Evolutionary conservation across 129 eudicot species (phyloP), one percentile per base, ranked within the genome.

Genomic region (Artemisia argyi): DNA sequence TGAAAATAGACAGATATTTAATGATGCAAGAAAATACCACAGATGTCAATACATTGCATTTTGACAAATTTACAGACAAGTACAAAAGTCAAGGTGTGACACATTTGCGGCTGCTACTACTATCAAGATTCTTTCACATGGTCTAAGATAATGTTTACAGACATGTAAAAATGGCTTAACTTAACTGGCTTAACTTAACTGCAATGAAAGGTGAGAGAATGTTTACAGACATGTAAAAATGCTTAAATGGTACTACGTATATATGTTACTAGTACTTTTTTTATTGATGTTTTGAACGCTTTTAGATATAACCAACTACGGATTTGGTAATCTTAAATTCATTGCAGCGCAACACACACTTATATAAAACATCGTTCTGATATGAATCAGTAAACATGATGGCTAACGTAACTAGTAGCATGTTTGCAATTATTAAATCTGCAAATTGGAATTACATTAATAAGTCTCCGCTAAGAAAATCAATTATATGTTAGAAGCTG

Each of bases 71-170:
- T 68, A 30, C 0, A 10, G 44, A 39, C 44, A 28, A 28, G 3
- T 4, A 3, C 30, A 28, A 20, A 20, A 20, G 22, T 20, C 22
- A 20, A 20, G 30, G 3, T 4, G 3, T 3, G 30, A 10, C 16
- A 61, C 49, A n/a, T 30, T 14, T 16, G 71, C 15, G 35, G 63
- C n/a, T 46, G 2, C 56, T 17, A 46, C 3, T 35, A 63, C 24
- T n/a, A 30, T 11, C 51, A 63, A 63, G 67, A 11, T 35, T 65
- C 46, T 49, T 67, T 67, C 22, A 67, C 20, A 64, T 39, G 26
- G 51, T 64, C 11, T 12, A 32, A 59, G 32, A 47, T 47, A 62
- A 22, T 50, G 14, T 48, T 5, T 1, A 20, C 22, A 0, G 22
- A 20, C 1, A 20, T 1, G 22, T 20, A 20, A 20, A 20, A 20